Base-by-base conservation (phyloP, 352 stramenopile genomes). In the Phytophthora colocasiae region DNA sequence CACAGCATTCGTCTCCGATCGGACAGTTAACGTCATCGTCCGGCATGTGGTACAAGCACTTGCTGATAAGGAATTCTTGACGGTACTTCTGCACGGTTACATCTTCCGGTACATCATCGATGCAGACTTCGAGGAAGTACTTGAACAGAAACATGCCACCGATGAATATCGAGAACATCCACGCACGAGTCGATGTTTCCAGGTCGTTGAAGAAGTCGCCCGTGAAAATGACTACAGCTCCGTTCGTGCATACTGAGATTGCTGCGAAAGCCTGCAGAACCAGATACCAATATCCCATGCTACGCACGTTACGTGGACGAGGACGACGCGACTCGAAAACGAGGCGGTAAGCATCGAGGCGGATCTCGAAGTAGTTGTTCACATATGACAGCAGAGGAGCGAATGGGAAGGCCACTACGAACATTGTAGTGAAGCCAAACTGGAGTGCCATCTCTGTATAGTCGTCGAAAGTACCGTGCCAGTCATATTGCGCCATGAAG, bases 311-410 rank as follows among this genome's bases (percentile, higher is more conserved):
- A 38, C 80, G 77, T n/a, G 92, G 88, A 12, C 88, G 86, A 22
- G 90, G 86, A 31, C 92, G 87, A 7, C 88, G 86, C 55, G 77
- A 90, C 68, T 96, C 83, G 19, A 85, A 85, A 56, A 94, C 65
- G 14, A 98, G 71, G 32, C 95, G 94, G 52, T 92, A 93, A 0
- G 88, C 91, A 47, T 98, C 90, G 17, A 96, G 77, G 51, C 95
- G 88, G 61, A 97, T 96, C 71, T 98, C 94, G 56, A 98, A 87
- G 60, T 95, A 90, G 71, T 98, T 97, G 59, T 97, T 97, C 49
- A 97, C 63, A 60, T 96, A 95, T 48, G 93, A 96, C 19, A 98
- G 82, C 46, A 98, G 54, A 43, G 93, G 88, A 39, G 95, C 95
- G 59, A 98, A 84, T 3, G 96, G 96, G 72, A 98, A 98, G 27